Base-by-base conservation (phyloP, 352 stramenopile species). In the Phytophthora macrochlamydospora region DNA sequence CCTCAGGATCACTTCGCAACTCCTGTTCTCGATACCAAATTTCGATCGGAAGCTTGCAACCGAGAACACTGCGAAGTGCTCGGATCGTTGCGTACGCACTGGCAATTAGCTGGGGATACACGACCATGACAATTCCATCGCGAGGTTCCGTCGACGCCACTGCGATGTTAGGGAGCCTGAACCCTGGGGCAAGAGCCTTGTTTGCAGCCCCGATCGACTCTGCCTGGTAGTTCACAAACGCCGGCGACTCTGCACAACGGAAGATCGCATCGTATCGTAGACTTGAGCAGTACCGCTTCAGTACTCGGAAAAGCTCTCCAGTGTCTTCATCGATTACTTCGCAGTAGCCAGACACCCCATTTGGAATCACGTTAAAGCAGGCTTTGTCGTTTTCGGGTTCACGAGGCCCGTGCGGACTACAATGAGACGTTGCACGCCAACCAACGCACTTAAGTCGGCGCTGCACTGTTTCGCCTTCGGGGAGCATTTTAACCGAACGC, bases 1-100 rank as follows among this genome's bases (percentile, higher is more conserved):
- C 44, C 33, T 71, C 44, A 5, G 61, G 42, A 14, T 59, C 69
- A 12, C 7, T 6, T 7, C 68, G 53, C 31, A 80, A 64, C 43
- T 87, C 78, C 24, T 73, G 49, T 7, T 62, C 38, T 33, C 70
- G 51, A 51, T 76, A 89, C 80, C 80, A 89, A 5, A 89, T 56
- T 48, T 89, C 78, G 44, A 90, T 80, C 2, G 78, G 78, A 13
- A 90, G 60, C 24, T 44, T 44, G 53, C 76, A 90, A 18, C 56
- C 62, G 35, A 75, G 59, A 14, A 56, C 55, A 0, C 73, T 29
- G 37, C 64, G 44, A 67, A 76, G 56, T 69, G 81, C 11, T 49
- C 62, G 50, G 59, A 64, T 54, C 2, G 62, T 69, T 12, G 62
- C 62, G 31, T 69, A 69, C 2, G 62, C 56, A 28, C 75, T 75